Base-by-base conservation (phyloP, 257 asterid species). In the Verbena officinalis region DNA sequence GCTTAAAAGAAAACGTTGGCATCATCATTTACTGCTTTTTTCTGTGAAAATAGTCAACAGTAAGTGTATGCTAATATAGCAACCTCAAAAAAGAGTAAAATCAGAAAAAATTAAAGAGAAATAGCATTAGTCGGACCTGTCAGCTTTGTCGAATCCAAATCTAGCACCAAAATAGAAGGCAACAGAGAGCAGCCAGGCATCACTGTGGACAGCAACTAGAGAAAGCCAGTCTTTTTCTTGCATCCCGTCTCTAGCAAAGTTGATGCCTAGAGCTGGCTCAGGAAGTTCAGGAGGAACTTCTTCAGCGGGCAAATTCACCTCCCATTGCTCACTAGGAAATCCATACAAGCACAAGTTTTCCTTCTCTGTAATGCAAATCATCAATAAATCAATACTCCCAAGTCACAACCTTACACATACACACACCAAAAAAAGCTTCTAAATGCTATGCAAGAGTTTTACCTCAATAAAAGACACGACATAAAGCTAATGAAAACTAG, bases 211-310 rank as follows among this genome's bases (percentile, higher is more conserved):
- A 53, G 94, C 87, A 63, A 86, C 86, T 15, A 86, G 80, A 70
- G 84, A 71, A 56, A 81, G 52, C 94, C 94, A 86, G 55, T 86
- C 94, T 22, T 75, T 83, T 56, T 81, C 88, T 75, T 72, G 84
- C 94, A 86, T 83, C 57, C 94, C 94, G 19, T 85, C 86, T 76
- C 92, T 78, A 53, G 92, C 92, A 77, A 82, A 84, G 79, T 84
- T 84, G 59, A 84, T 85, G 52, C 93, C 93, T 33, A 85, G 64
- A 61, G 94, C 84, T 33, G 94, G 94, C 78, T 86, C 94, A 0
- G 94, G 94, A 49, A 86, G 77, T 76, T 85, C 92, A 13, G 92
- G 86, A 61, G 92, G 92, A 33, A 82, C 89, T 55, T 85, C 92
- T 76, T 86, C 94, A 68, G 85, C 90, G 45, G 94, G 94, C 71